Evolutionary conservation across 2,329 filamentous ascomycete genomes (phyloP), one percentile per base, ranked within the genome.

Genomic region (Pyricularia pennisetigena): DNA sequence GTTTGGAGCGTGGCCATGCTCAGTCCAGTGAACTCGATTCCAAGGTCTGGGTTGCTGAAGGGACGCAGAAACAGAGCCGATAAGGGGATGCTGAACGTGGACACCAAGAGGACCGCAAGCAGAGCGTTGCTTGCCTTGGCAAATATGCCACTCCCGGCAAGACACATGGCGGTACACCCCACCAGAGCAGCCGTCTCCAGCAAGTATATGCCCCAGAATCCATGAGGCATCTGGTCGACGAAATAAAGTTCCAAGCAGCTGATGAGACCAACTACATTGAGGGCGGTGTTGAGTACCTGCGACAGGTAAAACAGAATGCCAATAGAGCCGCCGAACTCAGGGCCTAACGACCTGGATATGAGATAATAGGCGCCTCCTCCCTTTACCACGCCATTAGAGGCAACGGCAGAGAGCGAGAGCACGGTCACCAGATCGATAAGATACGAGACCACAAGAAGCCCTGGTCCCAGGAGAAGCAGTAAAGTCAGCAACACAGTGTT

Each of bases 231-330:
- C 65, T 85, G 81, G 23, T 81, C 75, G 1, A 90, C 91, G 73
- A 94, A 86, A 73, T 93, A 94, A 70, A 94, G 84, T 67, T 87
- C 87, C 68, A 96, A 83, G 73, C 92, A 96, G 78, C 95, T 91
- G 71, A 97, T 86, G 64, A 97, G 82, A 80, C 92, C 93, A 62
- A 96, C 92, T 28, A 94, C 87, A 74, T 97, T 97, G 83, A 97
- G 86, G 54, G 91, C 91, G 0, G 92, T 93, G 75, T 94, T 96
- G 74, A 97, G 87, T 2, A 91, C 90, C 71, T 92, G 91, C n/a
- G 93, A 92, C n/a, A 96, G 82, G 76, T 95, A 97, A 78, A 96
- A 96, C 14, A 97, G 86, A 28, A 96, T 84, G 1, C 93, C 93
- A 71, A 97, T 96, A 1, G 91, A 93, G 20, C 93, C 93, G 29